Conservation (phyloP, 1,139 yeast species). For the Debaryomyces udenii region DNA sequence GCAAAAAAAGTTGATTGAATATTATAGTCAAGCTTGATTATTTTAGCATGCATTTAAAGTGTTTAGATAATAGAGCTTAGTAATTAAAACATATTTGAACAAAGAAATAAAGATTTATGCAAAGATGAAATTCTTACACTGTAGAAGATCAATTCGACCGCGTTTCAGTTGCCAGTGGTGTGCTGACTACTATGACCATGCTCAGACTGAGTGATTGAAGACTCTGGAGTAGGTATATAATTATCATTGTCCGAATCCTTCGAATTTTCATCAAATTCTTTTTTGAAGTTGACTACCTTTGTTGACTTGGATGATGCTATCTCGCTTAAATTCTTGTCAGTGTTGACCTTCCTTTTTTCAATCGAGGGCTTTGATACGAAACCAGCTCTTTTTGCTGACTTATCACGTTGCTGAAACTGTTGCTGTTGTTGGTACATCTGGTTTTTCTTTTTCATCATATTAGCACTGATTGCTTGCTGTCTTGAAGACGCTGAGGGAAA, state of each 20-base stretch:
- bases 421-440: slow-evolving; percentile 21
- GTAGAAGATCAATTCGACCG: too few relatives aligned
- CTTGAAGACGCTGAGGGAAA: slow-evolving; percentile 20
- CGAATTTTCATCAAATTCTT: slow-evolving; percentile 15
- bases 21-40: slow-evolving; percentile 30
- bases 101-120: slow-evolving; percentile 10
- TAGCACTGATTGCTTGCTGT: slow-evolving; percentile 28
- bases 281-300: slow-evolving; percentile 17
- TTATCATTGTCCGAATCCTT: slow-evolving; percentile 16
- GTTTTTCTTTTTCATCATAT: slow-evolving; percentile 31
- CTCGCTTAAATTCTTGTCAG: slow-evolving; percentile 9
- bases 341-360: slow-evolving; percentile 11
- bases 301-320: slow-evolving; percentile 22
- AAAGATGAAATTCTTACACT: slow-evolving; percentile 8
- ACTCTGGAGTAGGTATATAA: slow-evolving; percentile 26
- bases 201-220: slow-evolving; percentile 20
- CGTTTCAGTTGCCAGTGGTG: slow-evolving; percentile 6
- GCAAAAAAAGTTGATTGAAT: slow-evolving; percentile 41
- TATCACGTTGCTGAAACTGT: slow-evolving; percentile 13
- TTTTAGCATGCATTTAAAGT: slow-evolving; percentile 3
- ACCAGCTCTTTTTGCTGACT: slow-evolving; percentile 15
- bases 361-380: slow-evolving; percentile 12
- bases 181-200: slow-evolving; percentile 8
- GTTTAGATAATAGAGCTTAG: slow-evolving; percentile 5
- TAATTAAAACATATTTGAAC: slow-evolving; percentile 10